phyloP scores from a whole-genome alignment of 2,329 filamentous ascomycete genomes.

The Alternaria incomplexa region DNA sequence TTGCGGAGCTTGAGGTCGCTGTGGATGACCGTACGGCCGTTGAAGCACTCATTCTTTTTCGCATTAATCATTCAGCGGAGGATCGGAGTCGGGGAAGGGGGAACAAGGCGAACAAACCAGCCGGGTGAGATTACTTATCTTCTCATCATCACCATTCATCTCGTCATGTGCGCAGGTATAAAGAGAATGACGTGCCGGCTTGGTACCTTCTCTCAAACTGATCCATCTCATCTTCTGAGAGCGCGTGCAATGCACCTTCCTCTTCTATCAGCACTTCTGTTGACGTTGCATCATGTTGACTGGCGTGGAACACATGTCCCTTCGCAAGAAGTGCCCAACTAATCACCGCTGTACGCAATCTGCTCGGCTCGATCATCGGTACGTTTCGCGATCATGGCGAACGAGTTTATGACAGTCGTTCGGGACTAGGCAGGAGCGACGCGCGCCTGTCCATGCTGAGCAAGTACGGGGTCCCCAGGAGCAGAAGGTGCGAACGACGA shows the following conservation, averaged over 20 bases:
- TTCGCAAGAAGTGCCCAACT: background rate
- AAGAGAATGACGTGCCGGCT: background rate
- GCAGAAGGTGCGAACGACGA: background rate
- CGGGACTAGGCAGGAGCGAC: background rate
- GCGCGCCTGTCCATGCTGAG: background rate
- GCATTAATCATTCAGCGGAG: background rate
- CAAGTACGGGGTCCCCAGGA: background rate
- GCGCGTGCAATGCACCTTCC: background rate
- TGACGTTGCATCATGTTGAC: background rate
- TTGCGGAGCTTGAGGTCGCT: conserved; percentile 48
- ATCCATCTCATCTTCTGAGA: background rate
- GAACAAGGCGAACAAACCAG: background rate
- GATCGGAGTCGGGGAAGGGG: background rate
- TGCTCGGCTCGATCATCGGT: background rate
- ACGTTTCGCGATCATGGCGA: background rate
- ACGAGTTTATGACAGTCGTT: background rate
- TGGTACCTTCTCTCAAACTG: background rate
- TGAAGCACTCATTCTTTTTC: background rate
- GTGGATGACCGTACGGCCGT: background rate
- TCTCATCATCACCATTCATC: background rate
- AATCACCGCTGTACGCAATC: background rate
- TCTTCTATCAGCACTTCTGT: background rate
- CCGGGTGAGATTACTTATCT: conserved; percentile 1
- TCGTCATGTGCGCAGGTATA: background rate
- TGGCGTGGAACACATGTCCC: background rate